A percentile compares a stretch with the other conserved stretches of the same genome.
These are phyloP conservation scores for Tilletia setariae DNA, from an alignment of 1,284 basidiomycete genomes.

Conservation along the genomic window DNA sequence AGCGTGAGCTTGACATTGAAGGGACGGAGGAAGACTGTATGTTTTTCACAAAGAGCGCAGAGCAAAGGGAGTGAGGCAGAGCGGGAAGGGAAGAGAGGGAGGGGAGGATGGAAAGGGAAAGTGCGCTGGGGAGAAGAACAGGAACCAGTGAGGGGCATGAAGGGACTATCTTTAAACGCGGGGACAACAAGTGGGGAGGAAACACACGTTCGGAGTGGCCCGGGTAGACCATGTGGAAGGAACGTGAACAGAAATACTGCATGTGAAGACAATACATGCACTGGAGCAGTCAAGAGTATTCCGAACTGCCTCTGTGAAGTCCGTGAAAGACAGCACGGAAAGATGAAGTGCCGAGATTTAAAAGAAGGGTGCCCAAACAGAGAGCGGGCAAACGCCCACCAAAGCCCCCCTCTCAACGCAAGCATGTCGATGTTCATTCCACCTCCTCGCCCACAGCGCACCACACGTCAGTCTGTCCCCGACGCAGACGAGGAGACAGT, in stretches of 20 bases:
- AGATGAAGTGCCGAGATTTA: too few species aligned
- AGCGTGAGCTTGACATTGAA: not conserved
- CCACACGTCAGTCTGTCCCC: not conserved
- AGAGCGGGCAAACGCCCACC: too few species aligned
- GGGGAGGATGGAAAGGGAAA: not conserved
- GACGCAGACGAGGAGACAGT: not conserved
- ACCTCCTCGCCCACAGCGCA: not conserved
- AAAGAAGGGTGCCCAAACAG: too few species aligned
- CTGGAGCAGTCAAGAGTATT: not conserved
- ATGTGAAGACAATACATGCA: not conserved
- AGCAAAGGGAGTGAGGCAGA: not conserved
- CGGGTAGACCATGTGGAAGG: not conserved
- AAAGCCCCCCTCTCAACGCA: too few species aligned
- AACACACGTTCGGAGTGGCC: not conserved
- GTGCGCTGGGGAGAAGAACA: not conserved
- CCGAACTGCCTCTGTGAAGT: not conserved
- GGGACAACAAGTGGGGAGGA: not conserved
- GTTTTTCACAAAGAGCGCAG: not conserved
- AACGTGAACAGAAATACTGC: not conserved
- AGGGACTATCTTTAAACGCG: not conserved
- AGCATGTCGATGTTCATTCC: not conserved
- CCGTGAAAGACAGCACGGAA: too few species aligned
- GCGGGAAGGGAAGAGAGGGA: not conserved
- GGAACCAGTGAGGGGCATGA: not conserved
- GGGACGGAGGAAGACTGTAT: not conserved